Base-by-base conservation (phyloP, 2,329 filamentous ascomycete genomes). In the Mollisia scopiformis region DNA sequence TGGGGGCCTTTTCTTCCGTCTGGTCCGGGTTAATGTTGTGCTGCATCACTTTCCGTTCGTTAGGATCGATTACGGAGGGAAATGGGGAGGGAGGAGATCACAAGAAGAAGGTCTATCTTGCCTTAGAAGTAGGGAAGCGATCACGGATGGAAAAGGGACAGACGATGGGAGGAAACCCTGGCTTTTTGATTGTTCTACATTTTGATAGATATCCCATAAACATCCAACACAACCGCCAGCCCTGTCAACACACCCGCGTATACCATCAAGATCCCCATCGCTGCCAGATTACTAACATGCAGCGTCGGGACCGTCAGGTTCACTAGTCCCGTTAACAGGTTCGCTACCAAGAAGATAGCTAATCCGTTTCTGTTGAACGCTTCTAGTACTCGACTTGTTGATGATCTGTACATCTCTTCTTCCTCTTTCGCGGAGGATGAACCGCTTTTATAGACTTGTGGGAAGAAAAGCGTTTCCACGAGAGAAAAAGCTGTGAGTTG, bases 281-380 rank as follows among this genome's bases (percentile, higher is more conserved):
- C 86, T 58, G 79, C 75, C 2, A 83, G 69, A 8, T 85, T 84
- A 4, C 81, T 82, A 65, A 90, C 86, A 72, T 94, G 84, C 66
- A 98, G 77, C 2, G 95, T 99, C 39, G 89, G 88, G 57, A 98
- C 76, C 3, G 88, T 91, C 82, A 99, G 81, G 74, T 99, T 99
- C 57, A 98, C 89, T 16, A 92, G 73, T 0, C 95, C 95, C 0
- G 95, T 99, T 64, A 97, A 76, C 50, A 99, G 76, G 72, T 99
- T 99, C 2, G 95, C 93, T 37, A 93, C 72, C 61, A 99, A 76
- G 73, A 99, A 99, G 0, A 98, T 76, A 0, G 86, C 87, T 50
- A 99, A 79, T 0, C 95, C 93, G 69, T 97, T 97, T 57, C 90
- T 84, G 73, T 99, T 99, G 73, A 90, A 96, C 0, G 92, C 91